Percentiles rank a stretch among this genome's conserved stretches.
Conservation (phyloP, 768 basidiomycete species). For the Mycena capillaripes region DNA sequence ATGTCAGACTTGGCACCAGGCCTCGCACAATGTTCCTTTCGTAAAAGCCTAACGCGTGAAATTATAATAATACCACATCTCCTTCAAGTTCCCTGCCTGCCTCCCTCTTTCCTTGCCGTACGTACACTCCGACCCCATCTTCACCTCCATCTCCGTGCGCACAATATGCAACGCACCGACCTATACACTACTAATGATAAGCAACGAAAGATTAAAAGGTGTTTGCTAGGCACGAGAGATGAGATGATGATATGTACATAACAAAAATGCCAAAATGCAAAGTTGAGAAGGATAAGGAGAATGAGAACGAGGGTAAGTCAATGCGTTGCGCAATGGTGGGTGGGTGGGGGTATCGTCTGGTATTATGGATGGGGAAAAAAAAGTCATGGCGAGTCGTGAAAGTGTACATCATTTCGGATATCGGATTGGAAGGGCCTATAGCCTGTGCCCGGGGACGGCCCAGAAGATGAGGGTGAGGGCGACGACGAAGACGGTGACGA, state of each 20-base stretch:
- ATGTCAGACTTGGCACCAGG: too few species aligned
- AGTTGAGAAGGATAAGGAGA: conserved; percentile 5
- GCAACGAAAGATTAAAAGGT: conserved; percentile 38
- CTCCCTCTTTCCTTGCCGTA: too few species aligned
- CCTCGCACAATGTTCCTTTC: too few species aligned
- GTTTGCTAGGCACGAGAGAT: conserved; percentile 6
- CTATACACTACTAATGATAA: conserved; percentile 29
- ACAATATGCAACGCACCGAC: too few species aligned
- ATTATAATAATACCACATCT: too few species aligned
- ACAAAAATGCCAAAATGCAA: conserved; percentile 12
- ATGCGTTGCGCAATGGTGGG: conserved; percentile 4
- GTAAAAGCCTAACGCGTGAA: too few species aligned
- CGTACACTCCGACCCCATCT: too few species aligned
- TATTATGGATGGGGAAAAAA: conserved; percentile 1
- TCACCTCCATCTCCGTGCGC: too few species aligned
- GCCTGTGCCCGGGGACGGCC: conserved; percentile 94
- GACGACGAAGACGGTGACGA: conserved; percentile 83
- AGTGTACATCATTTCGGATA: background rate
- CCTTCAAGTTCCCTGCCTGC: too few species aligned
- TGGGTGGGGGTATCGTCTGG: conserved; percentile 30
- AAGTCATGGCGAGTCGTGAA: conserved; percentile 26
- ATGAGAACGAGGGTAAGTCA: conserved; percentile 15
- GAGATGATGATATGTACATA: conserved; percentile 3
- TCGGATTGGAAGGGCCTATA: conserved; percentile 56
- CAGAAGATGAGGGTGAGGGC: conserved; percentile 93